Percentiles rank a stretch among this genome's conserved stretches.
Evolutionary conservation across 345 rosid species (phyloP).

Genomic region (Anastatica hierochuntica): DNA sequence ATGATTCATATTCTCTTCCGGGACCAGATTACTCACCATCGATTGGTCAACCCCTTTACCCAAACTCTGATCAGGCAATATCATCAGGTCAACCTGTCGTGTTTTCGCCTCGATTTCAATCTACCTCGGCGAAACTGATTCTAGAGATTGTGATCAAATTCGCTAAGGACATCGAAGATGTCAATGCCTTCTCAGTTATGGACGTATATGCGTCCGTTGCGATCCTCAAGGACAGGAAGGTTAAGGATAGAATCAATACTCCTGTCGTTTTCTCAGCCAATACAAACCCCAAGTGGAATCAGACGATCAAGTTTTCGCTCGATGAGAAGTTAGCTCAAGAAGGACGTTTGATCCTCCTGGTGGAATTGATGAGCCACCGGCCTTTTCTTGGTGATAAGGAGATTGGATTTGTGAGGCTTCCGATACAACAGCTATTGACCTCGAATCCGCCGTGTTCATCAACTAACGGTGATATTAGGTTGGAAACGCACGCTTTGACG

Average conservation of each 20-base stretch:
- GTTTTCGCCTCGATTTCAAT: conserved; percentile 10
- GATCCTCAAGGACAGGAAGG: conserved; percentile 32
- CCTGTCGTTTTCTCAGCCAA: conserved; percentile 35
- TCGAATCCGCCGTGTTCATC: conserved; percentile 12
- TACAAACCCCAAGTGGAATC: conserved; percentile 55
- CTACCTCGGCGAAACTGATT: conserved; percentile 27
- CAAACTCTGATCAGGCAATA: background rate
- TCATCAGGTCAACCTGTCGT: conserved; percentile 2
- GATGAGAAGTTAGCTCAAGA: conserved; percentile 35
- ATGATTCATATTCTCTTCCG: background rate
- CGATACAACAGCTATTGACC: conserved; percentile 43
- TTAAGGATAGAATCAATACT: conserved; percentile 34
- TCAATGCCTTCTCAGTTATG: conserved; percentile 53
- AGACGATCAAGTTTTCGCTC: conserved; percentile 41
- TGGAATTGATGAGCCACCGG: conserved; percentile 46
- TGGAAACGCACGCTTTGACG: conserved; percentile 46
- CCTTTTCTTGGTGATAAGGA: conserved; percentile 56
- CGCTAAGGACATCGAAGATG: conserved; percentile 48
- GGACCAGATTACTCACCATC: background rate
- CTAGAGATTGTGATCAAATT: conserved; percentile 47
- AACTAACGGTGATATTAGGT: conserved; percentile 16
- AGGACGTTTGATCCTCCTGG: conserved; percentile 36
- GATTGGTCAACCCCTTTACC: conserved; percentile 1
- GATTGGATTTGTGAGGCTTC: conserved; percentile 53
- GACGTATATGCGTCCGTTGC: conserved; percentile 55